phyloP scores from a whole-genome alignment of 164 flowering plant species.

The Magnolia sinica region DNA sequence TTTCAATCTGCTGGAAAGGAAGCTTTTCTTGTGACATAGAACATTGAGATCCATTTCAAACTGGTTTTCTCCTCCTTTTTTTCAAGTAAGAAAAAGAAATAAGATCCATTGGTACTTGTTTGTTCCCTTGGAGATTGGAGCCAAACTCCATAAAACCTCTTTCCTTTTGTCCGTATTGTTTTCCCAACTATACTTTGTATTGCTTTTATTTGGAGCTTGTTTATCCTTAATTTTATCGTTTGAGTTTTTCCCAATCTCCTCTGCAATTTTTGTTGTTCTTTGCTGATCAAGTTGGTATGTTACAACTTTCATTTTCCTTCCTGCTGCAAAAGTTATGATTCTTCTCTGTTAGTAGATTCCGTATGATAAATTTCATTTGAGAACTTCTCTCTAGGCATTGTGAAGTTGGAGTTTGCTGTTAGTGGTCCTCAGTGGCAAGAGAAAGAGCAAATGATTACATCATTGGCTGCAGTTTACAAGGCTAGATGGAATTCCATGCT shows the following conservation, averaged over 20 bases:
- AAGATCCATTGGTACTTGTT: background rate
- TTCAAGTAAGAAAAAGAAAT: background rate
- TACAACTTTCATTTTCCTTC: background rate
- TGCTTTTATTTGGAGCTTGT: background rate
- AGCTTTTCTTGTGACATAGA: background rate
- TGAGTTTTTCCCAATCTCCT: background rate
- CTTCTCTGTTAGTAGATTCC: background rate
- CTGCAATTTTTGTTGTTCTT: background rate
- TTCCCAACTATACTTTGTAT: background rate
- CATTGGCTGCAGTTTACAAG: conserved; percentile 49
- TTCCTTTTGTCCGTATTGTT: background rate
- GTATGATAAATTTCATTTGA: conserved; percentile 5
- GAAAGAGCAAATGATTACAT: conserved; percentile 49
- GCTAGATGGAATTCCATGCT: conserved; percentile 43
- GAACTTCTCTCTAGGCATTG: conserved; percentile 32
- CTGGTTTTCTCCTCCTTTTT: background rate
- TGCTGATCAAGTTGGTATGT: background rate
- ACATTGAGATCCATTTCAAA: background rate
- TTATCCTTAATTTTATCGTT: background rate
- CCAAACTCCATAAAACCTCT: background rate
- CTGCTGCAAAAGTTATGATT: background rate
- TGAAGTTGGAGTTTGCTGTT: conserved; percentile 54
- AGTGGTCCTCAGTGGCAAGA: conserved; percentile 56
- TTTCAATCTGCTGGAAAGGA: background rate
- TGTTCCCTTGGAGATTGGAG: background rate